These are phyloP conservation scores for Aspergillus sparsus DNA, from an alignment of 495 filamentous ascomycete genomes.

Conservation along the genomic window DNA sequence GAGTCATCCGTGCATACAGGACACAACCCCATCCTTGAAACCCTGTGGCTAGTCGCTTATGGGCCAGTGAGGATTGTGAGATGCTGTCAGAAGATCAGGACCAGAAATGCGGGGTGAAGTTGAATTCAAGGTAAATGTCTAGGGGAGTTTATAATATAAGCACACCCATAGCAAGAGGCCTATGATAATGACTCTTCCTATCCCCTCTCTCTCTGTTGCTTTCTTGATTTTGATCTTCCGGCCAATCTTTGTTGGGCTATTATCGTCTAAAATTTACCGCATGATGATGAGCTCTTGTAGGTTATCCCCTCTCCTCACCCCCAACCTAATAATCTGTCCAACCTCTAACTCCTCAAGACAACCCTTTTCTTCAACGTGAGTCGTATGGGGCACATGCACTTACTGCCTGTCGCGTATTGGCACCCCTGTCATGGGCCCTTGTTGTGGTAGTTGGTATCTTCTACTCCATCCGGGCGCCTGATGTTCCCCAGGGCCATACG, in stretches of 20 bases:
- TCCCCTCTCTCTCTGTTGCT: background rate
- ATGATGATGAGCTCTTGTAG: slow-evolving; percentile 8
- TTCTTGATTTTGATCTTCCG: background rate
- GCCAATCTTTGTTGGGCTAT: background rate
- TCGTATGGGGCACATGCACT: slow-evolving; percentile 54
- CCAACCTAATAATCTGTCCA: background rate
- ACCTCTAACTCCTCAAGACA: slow-evolving; percentile 30
- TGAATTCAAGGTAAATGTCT: background rate
- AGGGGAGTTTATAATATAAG: background rate
- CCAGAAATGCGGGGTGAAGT: slow-evolving; percentile 19
- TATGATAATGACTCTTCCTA: background rate
- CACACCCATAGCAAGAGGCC: background rate
- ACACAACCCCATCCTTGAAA: slow-evolving; percentile 6
- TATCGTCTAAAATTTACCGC: background rate
- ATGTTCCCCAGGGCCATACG: slow-evolving; percentile 52
- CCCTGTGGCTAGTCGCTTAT: slow-evolving; percentile 5
- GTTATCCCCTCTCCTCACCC: background rate
- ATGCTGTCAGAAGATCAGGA: slow-evolving; percentile 22
- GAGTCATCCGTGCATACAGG: background rate
- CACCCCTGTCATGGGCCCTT: slow-evolving; percentile 70
- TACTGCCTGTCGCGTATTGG: slow-evolving; percentile 64
- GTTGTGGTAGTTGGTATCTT: slow-evolving; percentile 66
- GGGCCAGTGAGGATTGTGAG: slow-evolving; percentile 19
- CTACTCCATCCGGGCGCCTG: slow-evolving; percentile 63
- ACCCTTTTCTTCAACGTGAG: slow-evolving; percentile 68